Evolutionary conservation across 2,329 filamentous ascomycete genomes (phyloP), one percentile per base, ranked within the genome.

Genomic region (Dothistroma pini): DNA sequence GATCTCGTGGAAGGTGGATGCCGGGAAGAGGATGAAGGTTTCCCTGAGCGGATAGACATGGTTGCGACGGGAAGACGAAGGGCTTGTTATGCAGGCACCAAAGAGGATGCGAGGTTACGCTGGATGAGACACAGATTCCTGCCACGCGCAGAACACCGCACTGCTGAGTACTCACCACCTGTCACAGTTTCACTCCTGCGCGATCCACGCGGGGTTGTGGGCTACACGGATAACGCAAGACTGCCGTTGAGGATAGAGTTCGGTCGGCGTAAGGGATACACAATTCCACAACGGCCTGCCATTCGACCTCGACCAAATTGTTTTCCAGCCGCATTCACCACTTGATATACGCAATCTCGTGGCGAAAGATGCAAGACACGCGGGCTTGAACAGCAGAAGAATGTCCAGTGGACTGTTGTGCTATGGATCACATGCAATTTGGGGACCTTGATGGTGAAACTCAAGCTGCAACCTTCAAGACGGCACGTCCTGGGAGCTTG

Each of bases 401-500:
- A n/a, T 44, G 14, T 12, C 34, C 9, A 2, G 34, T 11, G 10
- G 2, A 38, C 34, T 38, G 41, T 19, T 1, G 4, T 21, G 14
- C 41, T 44, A 19, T 29, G 25, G 3, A 29, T 44, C 16, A 44
- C 14, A 44, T 44, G 41, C 41, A 44, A 44, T 14, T 6, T 19
- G 14, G 8, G 8, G 22, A 57, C 56, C 52, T 62, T 62, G 52
- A 56, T 62, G 41, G 9, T 19, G 41, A 19, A 44, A 19, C 14
- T n/a, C 41, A 58, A 55, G 62, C 61, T 21, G 70, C 67, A 16
- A 78, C 72, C 62, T 78, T 78, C 47, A 79, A 70, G 4, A 79
- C 77, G 19, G 77, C 77, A 58, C 77, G 69, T 6, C 77, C 78
- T 56, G 70, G 70, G 35, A 78, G 68, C 62, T 75, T 76, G 8